Evolutionary conservation across 139 green algal species (phyloP).

Genomic region (Coelastrella sp.): DNA sequence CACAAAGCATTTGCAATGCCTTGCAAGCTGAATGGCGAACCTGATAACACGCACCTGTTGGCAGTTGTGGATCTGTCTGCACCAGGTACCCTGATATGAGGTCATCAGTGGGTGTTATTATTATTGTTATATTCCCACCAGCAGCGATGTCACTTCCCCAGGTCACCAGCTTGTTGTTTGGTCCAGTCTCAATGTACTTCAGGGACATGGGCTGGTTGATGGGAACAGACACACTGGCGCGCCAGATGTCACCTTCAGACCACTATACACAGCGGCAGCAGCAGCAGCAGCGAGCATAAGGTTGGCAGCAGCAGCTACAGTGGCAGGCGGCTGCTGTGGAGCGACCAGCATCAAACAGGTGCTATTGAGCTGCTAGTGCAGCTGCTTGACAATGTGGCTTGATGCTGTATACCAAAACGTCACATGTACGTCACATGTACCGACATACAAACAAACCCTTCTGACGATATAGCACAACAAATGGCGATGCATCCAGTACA

Average conservation of each 20-base stretch:
- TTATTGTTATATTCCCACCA: constrained; percentile 23
- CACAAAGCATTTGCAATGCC: too few relatives aligned
- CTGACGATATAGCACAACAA: too few relatives aligned
- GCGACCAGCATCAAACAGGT: too few relatives aligned
- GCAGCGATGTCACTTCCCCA: background rate
- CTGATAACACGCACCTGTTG: too few relatives aligned
- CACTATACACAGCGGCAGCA: constrained; percentile 1
- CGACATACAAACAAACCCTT: too few relatives aligned
- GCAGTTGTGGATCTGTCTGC: background rate
- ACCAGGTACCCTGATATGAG: background rate
- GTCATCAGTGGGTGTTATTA: background rate
- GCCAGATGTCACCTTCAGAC: constrained; percentile 39
- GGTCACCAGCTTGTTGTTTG: background rate
- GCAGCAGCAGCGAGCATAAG: background rate
- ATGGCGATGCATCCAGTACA: too few relatives aligned
- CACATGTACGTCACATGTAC: too few relatives aligned
- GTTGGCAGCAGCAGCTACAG: background rate
- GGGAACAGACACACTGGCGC: background rate
- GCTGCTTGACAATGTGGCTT: background rate
- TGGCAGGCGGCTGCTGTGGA: too few relatives aligned
- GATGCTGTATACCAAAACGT: too few relatives aligned
- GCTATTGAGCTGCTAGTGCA: too few relatives aligned
- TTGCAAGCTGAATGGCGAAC: too few relatives aligned
- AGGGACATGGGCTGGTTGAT: background rate
- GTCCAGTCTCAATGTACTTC: constrained; percentile 26